A percentile compares a stretch with the other conserved stretches of the same genome.
phyloP scores from a whole-genome alignment of 768 basidiomycete species.

The Trametes gibbosa region DNA sequence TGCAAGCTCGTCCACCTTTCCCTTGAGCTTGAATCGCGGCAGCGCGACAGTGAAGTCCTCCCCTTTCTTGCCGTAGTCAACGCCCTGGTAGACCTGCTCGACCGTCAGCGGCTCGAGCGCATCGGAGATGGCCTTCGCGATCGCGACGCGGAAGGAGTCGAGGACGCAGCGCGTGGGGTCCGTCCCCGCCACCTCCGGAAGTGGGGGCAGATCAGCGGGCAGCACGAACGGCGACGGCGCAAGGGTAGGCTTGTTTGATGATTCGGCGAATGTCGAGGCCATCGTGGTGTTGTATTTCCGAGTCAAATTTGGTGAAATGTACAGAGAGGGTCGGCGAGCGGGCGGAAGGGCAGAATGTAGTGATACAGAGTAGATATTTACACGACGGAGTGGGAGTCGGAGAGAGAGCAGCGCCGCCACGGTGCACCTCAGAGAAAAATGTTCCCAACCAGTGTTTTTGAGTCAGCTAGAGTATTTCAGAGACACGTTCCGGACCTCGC shows the following conservation, averaged over 20 bases:
- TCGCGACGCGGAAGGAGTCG: slow-evolving; percentile 79
- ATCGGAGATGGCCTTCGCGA: slow-evolving; percentile 69
- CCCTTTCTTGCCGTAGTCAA: slow-evolving; percentile 92
- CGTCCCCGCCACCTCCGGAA: slow-evolving; percentile 43
- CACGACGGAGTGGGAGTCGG: slow-evolving; percentile 16
- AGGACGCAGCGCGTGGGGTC: slow-evolving; percentile 67
- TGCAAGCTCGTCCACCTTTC: slow-evolving; percentile 77
- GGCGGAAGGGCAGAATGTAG: not conserved
- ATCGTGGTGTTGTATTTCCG: not conserved
- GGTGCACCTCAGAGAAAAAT: not conserved
- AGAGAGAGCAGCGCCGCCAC: slow-evolving; percentile 10
- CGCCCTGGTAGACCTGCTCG: slow-evolving; percentile 78
- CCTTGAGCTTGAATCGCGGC: slow-evolving; percentile 85
- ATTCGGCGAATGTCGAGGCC: slow-evolving; percentile 7
- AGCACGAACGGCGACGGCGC: slow-evolving; percentile 17
- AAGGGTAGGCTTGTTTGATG: slow-evolving; percentile 11
- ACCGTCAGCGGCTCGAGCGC: slow-evolving; percentile 61
- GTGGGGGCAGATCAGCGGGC: slow-evolving; percentile 25
- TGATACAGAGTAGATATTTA: slow-evolving; percentile 12
- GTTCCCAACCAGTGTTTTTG: not conserved
- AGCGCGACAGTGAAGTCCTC: slow-evolving; percentile 89
- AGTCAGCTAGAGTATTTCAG: not conserved
- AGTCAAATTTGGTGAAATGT: not conserved
- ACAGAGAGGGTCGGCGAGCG: not conserved
- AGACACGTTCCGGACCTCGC: slow-evolving; percentile 8